Conservation (phyloP, 2,329 filamentous ascomycete genomes). For the Alternaria angustiovoidea region DNA sequence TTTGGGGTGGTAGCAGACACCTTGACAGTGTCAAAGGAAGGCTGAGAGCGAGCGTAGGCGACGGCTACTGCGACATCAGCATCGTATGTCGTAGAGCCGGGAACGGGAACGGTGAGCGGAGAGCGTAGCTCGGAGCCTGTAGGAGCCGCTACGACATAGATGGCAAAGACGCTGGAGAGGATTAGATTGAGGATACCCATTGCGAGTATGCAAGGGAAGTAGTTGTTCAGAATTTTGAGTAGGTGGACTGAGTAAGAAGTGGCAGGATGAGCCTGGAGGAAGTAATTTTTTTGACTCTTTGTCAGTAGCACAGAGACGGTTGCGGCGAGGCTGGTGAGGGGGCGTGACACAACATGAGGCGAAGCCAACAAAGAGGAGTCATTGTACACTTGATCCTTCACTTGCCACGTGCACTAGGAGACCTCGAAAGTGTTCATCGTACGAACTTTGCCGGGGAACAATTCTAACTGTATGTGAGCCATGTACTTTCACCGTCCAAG, state of each 20-base stretch:
- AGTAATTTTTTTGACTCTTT: neutral
- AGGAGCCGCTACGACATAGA: neutral
- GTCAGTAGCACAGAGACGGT: neutral
- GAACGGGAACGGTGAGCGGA: neutral
- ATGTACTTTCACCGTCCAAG: neutral
- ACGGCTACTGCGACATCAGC: neutral
- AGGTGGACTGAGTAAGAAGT: neutral
- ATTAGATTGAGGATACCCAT: neutral
- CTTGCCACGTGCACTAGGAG: neutral
- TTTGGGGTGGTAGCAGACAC: neutral
- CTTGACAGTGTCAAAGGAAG: neutral
- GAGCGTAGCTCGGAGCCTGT: neutral
- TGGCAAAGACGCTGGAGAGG: neutral
- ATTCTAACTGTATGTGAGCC: neutral
- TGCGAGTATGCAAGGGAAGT: neutral
- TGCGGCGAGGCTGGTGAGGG: neutral
- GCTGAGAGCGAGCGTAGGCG: neutral
- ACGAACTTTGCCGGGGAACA: neutral
- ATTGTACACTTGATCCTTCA: neutral
- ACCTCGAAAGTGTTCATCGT: neutral
- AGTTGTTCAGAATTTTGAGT: neutral
- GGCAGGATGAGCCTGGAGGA: neutral
- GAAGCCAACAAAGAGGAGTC: neutral
- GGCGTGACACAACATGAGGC: neutral
- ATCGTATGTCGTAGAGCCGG: conserved; percentile 1